Evolutionary conservation across 164 flowering plant species (phyloP), one percentile per base, ranked within the genome.

Genomic region (Macadamia tetraphylla): DNA sequence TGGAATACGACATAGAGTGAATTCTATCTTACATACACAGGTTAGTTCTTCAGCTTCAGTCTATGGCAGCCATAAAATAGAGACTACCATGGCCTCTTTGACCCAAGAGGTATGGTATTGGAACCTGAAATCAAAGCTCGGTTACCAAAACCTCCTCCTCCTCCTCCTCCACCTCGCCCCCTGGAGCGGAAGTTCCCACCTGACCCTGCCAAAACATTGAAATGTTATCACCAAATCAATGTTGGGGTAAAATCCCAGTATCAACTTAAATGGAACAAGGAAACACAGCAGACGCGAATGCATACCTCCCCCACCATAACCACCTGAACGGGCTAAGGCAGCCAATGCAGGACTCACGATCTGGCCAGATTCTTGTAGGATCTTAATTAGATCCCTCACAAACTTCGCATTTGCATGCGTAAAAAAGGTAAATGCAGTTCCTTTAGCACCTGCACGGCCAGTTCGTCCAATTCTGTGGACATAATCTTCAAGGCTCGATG

Each of bases 401-500:
- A 78, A 85, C 78, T 82, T 92, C 32, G 86, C 91, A 81, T 94
- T 94, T 57, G 84, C 79, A 57, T 82, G 88, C 0, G 98, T 92
- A 67, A 94, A 88, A 67, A 94, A 92, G 55, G 96, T 84, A 35
- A 74, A 81, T 5, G 99, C 98, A 58, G 84, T 88, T 69, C 99
- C 98, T 55, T 55, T 90, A 1, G 99, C 99, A 69, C 98, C 99
- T 29, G 99, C 99, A 63, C 99, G 92, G 59, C 99, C 99, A 43
- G 99, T 94, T 79, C 99, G 85, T 31, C 99, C 99, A 64, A 94
- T 94, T 77, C 99, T 85, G 76, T 94, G 99, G 60, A 94, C 87
- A 78, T 94, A 94, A 80, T 94, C 99, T 81, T 94, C 99, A 23
- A 94, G 91, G 76, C 88, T 82, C 49, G 89, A 58, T 29, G 99